Conservation (phyloP, 1,284 basidiomycete genomes). For the Ceratobasidium sp. region DNA sequence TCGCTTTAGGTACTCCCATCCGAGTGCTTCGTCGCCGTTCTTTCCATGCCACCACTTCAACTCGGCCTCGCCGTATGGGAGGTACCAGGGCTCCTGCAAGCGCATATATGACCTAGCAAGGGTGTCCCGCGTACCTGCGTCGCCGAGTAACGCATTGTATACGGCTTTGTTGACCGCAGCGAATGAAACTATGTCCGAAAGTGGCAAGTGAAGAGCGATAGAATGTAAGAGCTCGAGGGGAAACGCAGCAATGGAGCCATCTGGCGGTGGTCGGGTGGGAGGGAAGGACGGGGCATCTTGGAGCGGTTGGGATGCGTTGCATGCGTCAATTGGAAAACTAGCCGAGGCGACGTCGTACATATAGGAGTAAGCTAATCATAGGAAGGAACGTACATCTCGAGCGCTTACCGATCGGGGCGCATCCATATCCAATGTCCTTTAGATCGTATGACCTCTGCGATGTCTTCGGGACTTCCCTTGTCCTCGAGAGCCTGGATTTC, state of each 20-base stretch:
- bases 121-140: neutral
- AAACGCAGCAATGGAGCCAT: neutral
- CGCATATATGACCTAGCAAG: conserved; percentile 36
- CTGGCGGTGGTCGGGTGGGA: neutral
- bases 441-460: conserved; percentile 22
- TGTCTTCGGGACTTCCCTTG: conserved; percentile 4
- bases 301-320: neutral
- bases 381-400: neutral
- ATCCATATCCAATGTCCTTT: conserved; percentile 40
- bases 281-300: too few relatives aligned
- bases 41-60: conserved; percentile 24
- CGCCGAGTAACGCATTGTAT: conserved; percentile 1
- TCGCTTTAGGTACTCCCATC: conserved; percentile 33
- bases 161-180: neutral
- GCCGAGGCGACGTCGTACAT: neutral
- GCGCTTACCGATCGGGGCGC: conserved; percentile 33
- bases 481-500: neutral
- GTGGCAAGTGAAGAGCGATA: conserved; percentile 3
- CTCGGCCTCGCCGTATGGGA: conserved; percentile 29
- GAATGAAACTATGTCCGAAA: conserved; percentile 15
- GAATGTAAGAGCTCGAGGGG: conserved; percentile 18
- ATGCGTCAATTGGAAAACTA: conserved; percentile 1
- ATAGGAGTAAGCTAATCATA: neutral
- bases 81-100: conserved; percentile 13
- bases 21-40: conserved; percentile 25